A percentile compares a stretch with the other conserved stretches of the same genome.
phyloP scores from a whole-genome alignment of 78 protist genomes.

The Dictyostelium capitatum region DNA sequence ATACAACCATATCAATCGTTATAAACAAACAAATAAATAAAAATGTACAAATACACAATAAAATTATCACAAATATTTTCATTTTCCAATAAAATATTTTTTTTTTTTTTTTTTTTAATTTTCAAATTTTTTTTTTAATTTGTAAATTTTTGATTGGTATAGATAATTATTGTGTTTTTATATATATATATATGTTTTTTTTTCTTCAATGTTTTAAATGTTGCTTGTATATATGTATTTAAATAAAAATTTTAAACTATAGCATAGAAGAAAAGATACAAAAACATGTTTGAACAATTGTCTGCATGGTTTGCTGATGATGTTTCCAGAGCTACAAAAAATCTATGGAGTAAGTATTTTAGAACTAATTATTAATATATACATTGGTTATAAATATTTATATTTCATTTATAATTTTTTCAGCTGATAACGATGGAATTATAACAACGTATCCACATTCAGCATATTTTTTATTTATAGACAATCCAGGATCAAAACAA shows the following conservation, averaged over 20 bases:
- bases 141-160: too few species aligned
- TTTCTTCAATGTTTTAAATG: neutral
- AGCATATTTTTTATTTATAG: neutral
- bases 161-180: too few species aligned
- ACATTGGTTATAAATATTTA: neutral
- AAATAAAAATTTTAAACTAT: neutral
- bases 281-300: neutral
- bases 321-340: neutral
- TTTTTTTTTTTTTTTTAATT: too few species aligned
- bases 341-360: neutral
- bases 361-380: neutral
- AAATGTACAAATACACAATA: too few species aligned
- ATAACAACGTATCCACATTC: neutral
- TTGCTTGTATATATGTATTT: neutral
- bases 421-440: neutral
- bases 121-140: too few species aligned
- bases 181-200: too few species aligned
- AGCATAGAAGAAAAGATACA: neutral
- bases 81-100: too few species aligned
- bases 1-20: neutral
- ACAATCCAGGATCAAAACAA: neutral
- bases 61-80: neutral
- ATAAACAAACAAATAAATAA: too few species aligned
- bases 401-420: neutral
- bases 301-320: conserved; percentile 13